Percentiles rank a stretch among this genome's conserved stretches.
Evolutionary conservation across 2,329 filamentous ascomycete species (phyloP).

Genomic region (Neofusicoccum sp.): DNA sequence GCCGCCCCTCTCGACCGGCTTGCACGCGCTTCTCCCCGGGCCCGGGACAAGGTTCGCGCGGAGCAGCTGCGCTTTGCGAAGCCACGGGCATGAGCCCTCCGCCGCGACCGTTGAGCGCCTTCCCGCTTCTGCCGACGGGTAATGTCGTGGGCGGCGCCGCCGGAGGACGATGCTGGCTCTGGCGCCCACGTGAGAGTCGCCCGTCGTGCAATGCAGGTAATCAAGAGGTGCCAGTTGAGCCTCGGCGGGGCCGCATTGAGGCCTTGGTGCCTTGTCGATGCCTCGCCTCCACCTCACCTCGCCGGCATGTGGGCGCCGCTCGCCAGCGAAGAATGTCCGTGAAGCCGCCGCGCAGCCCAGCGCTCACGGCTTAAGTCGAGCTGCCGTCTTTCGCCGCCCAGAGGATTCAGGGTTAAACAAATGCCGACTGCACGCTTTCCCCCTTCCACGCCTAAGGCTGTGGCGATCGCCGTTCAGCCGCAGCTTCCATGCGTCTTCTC

Average conservation of each 20-base stretch:
- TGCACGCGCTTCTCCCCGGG: background rate
- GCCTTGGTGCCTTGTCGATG: background rate
- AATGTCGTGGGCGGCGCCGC: background rate
- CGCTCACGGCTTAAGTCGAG: background rate
- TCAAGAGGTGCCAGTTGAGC: background rate
- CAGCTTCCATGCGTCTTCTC: background rate
- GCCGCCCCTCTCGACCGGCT: background rate
- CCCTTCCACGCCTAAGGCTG: background rate
- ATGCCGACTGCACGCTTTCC: background rate
- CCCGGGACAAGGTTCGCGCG: background rate
- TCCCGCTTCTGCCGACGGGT: conserved; percentile 2
- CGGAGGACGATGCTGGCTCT: background rate
- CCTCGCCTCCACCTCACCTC: background rate
- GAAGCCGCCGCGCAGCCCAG: background rate
- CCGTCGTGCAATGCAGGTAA: background rate
- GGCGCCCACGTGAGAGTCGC: background rate
- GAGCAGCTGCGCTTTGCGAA: background rate
- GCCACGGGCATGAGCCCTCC: background rate
- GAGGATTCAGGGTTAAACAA: background rate
- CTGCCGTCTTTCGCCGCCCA: background rate
- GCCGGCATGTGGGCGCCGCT: background rate
- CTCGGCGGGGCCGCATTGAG: background rate
- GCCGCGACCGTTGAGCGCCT: background rate
- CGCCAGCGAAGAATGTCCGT: background rate
- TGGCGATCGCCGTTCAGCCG: background rate